phyloP scores from a whole-genome alignment of 139 green algal species.

The Chlamydomonas asymmetrica region DNA sequence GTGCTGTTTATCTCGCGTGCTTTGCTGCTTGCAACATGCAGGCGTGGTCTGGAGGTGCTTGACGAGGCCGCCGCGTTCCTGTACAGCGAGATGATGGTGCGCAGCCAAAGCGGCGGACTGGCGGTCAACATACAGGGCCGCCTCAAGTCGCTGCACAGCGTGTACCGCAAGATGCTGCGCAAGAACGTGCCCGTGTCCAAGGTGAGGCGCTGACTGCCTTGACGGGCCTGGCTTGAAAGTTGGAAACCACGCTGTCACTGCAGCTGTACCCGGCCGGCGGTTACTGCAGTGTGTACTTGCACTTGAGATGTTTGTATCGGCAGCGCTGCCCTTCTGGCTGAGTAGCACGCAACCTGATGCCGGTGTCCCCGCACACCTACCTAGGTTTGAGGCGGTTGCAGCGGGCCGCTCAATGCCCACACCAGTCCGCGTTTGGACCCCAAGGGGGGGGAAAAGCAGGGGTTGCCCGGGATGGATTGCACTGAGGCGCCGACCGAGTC shows the following conservation, averaged over 20 bases:
- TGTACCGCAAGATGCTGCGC: constrained; percentile 86
- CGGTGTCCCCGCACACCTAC: not conserved
- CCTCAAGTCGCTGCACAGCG: constrained; percentile 88
- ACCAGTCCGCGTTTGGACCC: too few relatives aligned
- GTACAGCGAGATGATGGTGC: constrained; percentile 48
- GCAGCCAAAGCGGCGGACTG: constrained; percentile 29
- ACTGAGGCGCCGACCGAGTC: too few relatives aligned
- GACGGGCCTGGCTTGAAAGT: not conserved
- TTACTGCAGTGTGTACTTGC: not conserved
- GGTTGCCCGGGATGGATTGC: too few relatives aligned
- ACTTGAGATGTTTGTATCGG: not conserved
- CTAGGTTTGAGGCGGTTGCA: too few relatives aligned
- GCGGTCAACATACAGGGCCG: constrained; percentile 64
- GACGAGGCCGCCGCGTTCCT: constrained; percentile 49
- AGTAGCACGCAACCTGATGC: not conserved
- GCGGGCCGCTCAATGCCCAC: too few relatives aligned
- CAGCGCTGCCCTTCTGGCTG: too few relatives aligned
- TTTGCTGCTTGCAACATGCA: too few relatives aligned
- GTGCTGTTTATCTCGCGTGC: too few relatives aligned
- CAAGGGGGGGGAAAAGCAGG: too few relatives aligned
- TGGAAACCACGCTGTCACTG: not conserved
- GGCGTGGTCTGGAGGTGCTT: constrained; percentile 48
- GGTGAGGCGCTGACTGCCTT: too few relatives aligned
- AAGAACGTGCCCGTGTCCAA: constrained; percentile 77
- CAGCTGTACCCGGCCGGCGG: not conserved